These are phyloP conservation scores for Phanerochaete carnosa DNA, from an alignment of 768 basidiomycete genomes.

Conservation along the genomic window DNA sequence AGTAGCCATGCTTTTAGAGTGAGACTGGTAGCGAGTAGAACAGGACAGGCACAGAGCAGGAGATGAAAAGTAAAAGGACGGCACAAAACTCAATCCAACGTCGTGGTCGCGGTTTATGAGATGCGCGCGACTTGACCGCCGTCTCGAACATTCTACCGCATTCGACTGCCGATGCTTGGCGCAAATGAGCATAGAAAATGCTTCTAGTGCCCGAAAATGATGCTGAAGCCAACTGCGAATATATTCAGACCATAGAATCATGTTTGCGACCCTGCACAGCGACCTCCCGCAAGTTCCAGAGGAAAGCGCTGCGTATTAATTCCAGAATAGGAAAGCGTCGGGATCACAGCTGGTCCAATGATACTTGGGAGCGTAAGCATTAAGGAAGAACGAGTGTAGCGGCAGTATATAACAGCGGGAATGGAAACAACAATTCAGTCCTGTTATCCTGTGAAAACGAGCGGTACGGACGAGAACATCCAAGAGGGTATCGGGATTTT, in stretches of 20 bases:
- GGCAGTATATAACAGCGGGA: slow-evolving; percentile 9
- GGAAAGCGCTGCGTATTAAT: not conserved
- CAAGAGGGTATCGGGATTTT: slow-evolving; percentile 13
- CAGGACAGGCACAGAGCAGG: not conserved
- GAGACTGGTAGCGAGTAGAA: slow-evolving; percentile 2
- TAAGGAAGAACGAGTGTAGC: slow-evolving; percentile 12
- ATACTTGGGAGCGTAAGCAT: not conserved
- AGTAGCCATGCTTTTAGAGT: slow-evolving; percentile 10
- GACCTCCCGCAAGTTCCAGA: too few relatives aligned
- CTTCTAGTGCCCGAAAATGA: not conserved
- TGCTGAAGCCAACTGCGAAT: not conserved
- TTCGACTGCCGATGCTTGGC: not conserved
- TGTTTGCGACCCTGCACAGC: too few relatives aligned
- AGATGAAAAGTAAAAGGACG: not conserved
- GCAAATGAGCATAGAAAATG: not conserved
- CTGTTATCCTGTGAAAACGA: slow-evolving; percentile 11
- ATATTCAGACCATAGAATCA: too few relatives aligned
- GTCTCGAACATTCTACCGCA: slow-evolving; percentile 14
- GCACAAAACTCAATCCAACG: not conserved
- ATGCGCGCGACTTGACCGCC: not conserved
- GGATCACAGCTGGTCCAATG: not conserved
- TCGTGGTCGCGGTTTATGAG: not conserved
- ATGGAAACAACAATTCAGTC: slow-evolving; percentile 11
- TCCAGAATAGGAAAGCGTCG: not conserved
- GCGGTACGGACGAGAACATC: slow-evolving; percentile 11